Base-by-base conservation (phyloP, 495 filamentous ascomycete genomes). In the Annulohypoxylon bovei region DNA sequence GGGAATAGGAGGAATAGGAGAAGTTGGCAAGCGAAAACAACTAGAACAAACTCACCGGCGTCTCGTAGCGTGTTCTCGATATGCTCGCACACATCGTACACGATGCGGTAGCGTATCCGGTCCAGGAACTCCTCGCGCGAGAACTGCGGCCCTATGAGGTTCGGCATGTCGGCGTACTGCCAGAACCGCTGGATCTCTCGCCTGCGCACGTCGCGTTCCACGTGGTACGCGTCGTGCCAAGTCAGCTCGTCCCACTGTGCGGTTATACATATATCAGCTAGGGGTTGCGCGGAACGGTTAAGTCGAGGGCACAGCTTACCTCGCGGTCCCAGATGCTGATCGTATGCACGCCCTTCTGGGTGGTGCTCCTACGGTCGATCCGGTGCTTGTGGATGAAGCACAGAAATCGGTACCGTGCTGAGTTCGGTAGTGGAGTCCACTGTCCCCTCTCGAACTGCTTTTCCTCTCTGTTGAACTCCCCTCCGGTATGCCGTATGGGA, bases 271-370 rank as follows among this genome's bases (percentile, higher is more conserved):
- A 8, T 25, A 20, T 39, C 25, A 39, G 22, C 22, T 20, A 7
- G 5, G 22, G 7, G 8, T 11, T 6, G 22, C 6, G 39, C 1
- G 8, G 4, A 9, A 27, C 9, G 28, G 30, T 52, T 11, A 16
- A 12, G 1, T 9, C n/a, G 12, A 8, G 20, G 40, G 1, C 8
- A 28, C 8, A 7, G 22, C 69, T 57, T 46, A 68, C 69, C 65
- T 73, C 61, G 11, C 71, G 62, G 23, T 73, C 71, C 62, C 62
- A 73, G 40, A 73, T 70, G 18, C 71, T 73, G 3, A 73, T 67
- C 3, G 67, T 73, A 33, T 67, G 53, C 47, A 73, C 62, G 27
- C 54, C 42, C 39, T 70, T 73, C 44, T 70, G 71, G 3, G 11
- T 2, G 3, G 14, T 66, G 1, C 18, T 25, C 39, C 16, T 56